Evolutionary conservation across 2,329 filamentous ascomycete species (phyloP), one percentile per base, ranked within the genome.

Genomic region (Drechslerella stenobrocha): DNA sequence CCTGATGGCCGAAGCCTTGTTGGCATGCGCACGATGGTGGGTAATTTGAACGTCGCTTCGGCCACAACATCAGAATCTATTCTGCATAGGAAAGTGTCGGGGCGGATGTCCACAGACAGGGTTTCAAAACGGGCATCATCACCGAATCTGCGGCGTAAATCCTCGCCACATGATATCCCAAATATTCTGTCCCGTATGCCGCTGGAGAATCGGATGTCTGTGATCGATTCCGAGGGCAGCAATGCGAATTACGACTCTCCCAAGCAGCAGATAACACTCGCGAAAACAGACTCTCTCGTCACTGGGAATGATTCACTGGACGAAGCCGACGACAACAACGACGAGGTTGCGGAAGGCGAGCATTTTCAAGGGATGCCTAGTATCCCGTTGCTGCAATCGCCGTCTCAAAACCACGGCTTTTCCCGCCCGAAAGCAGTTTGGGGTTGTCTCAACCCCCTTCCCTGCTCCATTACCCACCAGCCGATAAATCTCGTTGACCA

Each of bases 31-130:
- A 70, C 50, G 26, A 70, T 72, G 70, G 71, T 72, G 42, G 70
- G 70, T 11, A 71, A 71, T 32, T 46, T 72, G 18, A 71, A 71
- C 45, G 70, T 72, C 40, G 65, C 61, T 56, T 72, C 71, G 45
- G 56, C 70, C 2, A 60, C 55, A 22, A 42, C 60, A 9, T 51
- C 45, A 9, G 58, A 67, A 47, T 63, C 57, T 7, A 51, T 69
- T 30, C 37, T 69, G 13, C 64, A 69, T 18, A 46, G 64, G 22
- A 61, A 69, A 34, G 57, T 56, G 5, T 69, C 64, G 2, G 64
- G 64, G 8, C 35, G 64, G n/a, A 23, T 69, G 9, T 63, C 58
- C 20, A 63, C 30, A 9, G 64, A 58, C 15, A 63, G 64, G 34
- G 57, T 69, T 37, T 63, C 57, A 2, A 69, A 69, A 26, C 44